Percentiles rank a stretch among this genome's conserved stretches.
These are phyloP conservation scores for Falciphora oryzae DNA, from an alignment of 2,329 filamentous ascomycete genomes.

Conservation along the genomic window DNA sequence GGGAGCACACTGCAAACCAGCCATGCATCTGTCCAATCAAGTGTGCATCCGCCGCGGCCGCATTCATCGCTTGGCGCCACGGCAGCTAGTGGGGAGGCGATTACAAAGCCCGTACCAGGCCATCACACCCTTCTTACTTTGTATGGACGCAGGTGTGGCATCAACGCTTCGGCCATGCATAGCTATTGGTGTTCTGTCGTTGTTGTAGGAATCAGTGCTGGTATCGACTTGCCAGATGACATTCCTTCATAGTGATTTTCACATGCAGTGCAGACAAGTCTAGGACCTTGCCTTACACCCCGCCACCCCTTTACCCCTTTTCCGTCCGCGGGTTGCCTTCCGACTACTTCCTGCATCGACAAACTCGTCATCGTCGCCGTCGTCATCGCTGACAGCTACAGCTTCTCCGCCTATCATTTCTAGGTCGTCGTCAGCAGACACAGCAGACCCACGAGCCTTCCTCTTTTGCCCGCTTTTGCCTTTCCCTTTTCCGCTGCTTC, in stretches of 20 bases:
- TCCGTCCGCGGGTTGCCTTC: not conserved
- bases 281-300: not conserved
- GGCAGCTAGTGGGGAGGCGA: too few species aligned
- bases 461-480: not conserved
- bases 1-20: too few species aligned
- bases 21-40: too few species aligned
- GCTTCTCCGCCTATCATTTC: not conserved
- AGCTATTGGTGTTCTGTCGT: too few species aligned
- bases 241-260: not conserved
- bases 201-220: too few species aligned
- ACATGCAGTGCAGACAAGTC: not conserved
- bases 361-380: constrained; percentile 10
- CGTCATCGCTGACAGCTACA: constrained; percentile 11
- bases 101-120: too few species aligned
- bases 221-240: too few species aligned
- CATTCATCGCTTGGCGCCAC: too few species aligned
- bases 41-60: too few species aligned
- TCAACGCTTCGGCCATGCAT: too few species aligned
- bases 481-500: constrained; percentile 3
- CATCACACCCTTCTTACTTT: too few species aligned
- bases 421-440: not conserved
- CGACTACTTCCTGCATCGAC: not conserved
- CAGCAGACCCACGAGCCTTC: constrained; percentile 14
- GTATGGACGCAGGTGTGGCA: too few species aligned
- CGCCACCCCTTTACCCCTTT: constrained; percentile 3